A percentile compares a stretch with the other conserved stretches of the same genome.
phyloP scores from a whole-genome alignment of 2,329 filamentous ascomycete species.

The Aspergillus ustus region DNA sequence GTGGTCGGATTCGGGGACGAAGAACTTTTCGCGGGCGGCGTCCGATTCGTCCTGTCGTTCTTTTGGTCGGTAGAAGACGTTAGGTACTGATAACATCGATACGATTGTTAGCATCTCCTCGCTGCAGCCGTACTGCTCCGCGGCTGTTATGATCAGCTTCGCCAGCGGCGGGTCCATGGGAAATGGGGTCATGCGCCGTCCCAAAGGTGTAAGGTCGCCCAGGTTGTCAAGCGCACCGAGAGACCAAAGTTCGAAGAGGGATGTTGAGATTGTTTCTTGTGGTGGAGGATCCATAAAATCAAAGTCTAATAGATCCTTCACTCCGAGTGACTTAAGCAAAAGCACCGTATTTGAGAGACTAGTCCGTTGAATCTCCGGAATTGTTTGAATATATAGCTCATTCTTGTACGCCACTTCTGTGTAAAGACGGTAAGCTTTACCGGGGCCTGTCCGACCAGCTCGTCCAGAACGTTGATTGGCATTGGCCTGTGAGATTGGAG shows the following conservation, averaged over 20 bases:
- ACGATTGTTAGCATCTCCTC: slow-evolving; percentile 99
- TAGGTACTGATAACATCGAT: slow-evolving; percentile 95
- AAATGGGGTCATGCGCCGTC: slow-evolving; percentile 93
- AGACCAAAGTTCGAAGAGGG: slow-evolving; percentile 96
- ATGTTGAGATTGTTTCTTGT: slow-evolving; percentile 96
- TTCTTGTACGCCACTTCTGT: slow-evolving; percentile 95
- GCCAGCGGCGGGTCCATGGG: slow-evolving; percentile 97
- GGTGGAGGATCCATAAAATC: slow-evolving; percentile 99
- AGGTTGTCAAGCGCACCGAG: slow-evolving; percentile 92
- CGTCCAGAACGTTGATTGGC: slow-evolving; percentile 90
- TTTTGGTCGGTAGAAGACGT: slow-evolving; percentile 95
- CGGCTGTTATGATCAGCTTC: slow-evolving; percentile 90
- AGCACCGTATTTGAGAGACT: slow-evolving; percentile 95
- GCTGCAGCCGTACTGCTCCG: slow-evolving; percentile 86
- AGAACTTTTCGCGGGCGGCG: slow-evolving; percentile 94
- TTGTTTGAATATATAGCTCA: slow-evolving; percentile 94
- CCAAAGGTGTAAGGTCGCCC: slow-evolving; percentile 85
- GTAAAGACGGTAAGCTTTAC: slow-evolving; percentile 91
- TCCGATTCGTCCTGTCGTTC: slow-evolving; percentile 97
- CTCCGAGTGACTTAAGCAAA: slow-evolving; percentile 89
- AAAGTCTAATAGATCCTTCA: slow-evolving; percentile 92
- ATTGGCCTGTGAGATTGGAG: slow-evolving; percentile 96
- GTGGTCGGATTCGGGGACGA: slow-evolving; percentile 96
- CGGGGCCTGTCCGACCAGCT: slow-evolving; percentile 90
- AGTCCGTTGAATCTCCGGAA: slow-evolving; percentile 95